Evolutionary conservation across 1,139 yeast species (phyloP).

Genomic region (Kluyveromyces sp.): DNA sequence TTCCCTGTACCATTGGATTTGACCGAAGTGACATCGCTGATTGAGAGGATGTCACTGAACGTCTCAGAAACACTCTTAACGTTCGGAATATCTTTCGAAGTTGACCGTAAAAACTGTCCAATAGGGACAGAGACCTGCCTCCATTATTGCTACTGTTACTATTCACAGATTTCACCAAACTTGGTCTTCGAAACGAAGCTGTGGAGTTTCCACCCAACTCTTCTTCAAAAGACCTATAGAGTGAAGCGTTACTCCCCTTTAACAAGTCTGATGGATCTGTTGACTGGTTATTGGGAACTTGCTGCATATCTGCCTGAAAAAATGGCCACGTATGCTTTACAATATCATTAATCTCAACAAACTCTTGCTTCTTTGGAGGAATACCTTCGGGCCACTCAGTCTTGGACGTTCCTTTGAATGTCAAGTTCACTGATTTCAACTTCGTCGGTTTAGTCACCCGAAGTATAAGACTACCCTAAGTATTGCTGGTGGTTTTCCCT

Average conservation of each 20-base stretch:
- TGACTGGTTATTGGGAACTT: conserved; percentile 7
- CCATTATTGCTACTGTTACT: conserved; percentile 6
- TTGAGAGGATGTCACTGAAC: conserved; percentile 22
- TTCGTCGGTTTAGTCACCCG: conserved; percentile 69
- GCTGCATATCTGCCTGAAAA: conserved; percentile 37
- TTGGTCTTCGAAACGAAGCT: too few species aligned
- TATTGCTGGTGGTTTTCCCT: conserved; percentile 69
- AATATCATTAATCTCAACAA: conserved; percentile 55
- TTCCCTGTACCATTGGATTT: conserved; percentile 6
- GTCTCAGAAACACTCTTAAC: conserved; percentile 12
- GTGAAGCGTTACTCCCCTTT: conserved; percentile 24
- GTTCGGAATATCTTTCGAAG: conserved; percentile 27
- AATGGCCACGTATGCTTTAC: conserved; percentile 90
- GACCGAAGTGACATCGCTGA: conserved; percentile 11
- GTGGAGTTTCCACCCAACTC: not conserved
- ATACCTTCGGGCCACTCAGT: conserved; percentile 99
- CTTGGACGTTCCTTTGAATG: conserved; percentile 63
- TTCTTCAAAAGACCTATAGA: conserved; percentile 17
- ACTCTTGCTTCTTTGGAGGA: conserved; percentile 74
- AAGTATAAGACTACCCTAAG: conserved; percentile 75
- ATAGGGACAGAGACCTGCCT: conserved; percentile 30
- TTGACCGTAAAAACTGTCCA: conserved; percentile 36
- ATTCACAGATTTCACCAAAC: not conserved
- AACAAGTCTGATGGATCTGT: conserved; percentile 15
- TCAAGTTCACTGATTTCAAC: conserved; percentile 58